Percentiles rank a stretch among this genome's conserved stretches.
Conservation (phyloP, 2,329 filamentous ascomycete genomes). For the Coniochaeta hoffmannii region DNA sequence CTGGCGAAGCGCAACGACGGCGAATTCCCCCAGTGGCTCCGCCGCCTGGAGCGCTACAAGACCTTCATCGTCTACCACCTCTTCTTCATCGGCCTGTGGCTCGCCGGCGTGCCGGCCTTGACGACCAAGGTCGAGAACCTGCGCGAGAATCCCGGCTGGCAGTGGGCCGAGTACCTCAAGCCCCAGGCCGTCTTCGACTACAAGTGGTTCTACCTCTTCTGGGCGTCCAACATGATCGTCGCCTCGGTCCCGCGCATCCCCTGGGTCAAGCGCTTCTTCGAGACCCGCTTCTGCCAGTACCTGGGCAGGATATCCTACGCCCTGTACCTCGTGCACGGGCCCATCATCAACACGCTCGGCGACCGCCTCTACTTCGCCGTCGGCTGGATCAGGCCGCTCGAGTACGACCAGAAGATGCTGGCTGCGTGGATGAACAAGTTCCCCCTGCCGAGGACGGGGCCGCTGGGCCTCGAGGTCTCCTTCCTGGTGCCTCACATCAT, state of each 20-base stretch:
- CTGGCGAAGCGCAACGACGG: slow-evolving; percentile 32
- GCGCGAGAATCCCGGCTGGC: slow-evolving; percentile 50
- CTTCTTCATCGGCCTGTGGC: slow-evolving; percentile 43
- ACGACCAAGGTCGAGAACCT: slow-evolving; percentile 40
- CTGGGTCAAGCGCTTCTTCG: slow-evolving; percentile 52
- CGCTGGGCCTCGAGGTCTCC: slow-evolving; percentile 52
- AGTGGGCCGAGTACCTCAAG: slow-evolving; percentile 51
- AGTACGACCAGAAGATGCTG: slow-evolving; percentile 33
- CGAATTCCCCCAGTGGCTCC: slow-evolving; percentile 43
- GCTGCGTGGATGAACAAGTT: slow-evolving; percentile 50
- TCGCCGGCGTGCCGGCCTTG: slow-evolving; percentile 53
- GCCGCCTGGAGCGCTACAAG: slow-evolving; percentile 38
- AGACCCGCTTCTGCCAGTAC: slow-evolving; percentile 50
- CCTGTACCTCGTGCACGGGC: slow-evolving; percentile 58
- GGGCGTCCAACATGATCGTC: slow-evolving; percentile 50
- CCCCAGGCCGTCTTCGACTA: slow-evolving; percentile 58
- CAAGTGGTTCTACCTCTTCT: slow-evolving; percentile 63
- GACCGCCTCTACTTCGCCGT: slow-evolving; percentile 56
- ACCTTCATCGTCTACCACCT: slow-evolving; percentile 43
- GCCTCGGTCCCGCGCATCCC: slow-evolving; percentile 47
- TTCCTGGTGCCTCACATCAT: slow-evolving; percentile 55
- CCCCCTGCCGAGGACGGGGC: slow-evolving; percentile 45
- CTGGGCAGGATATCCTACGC: slow-evolving; percentile 55
- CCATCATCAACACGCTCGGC: slow-evolving; percentile 50
- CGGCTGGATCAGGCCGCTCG: slow-evolving; percentile 41